Evolutionary conservation across 2,329 filamentous ascomycete species (phyloP).

Genomic region (Cladophialophora yegresii): DNA sequence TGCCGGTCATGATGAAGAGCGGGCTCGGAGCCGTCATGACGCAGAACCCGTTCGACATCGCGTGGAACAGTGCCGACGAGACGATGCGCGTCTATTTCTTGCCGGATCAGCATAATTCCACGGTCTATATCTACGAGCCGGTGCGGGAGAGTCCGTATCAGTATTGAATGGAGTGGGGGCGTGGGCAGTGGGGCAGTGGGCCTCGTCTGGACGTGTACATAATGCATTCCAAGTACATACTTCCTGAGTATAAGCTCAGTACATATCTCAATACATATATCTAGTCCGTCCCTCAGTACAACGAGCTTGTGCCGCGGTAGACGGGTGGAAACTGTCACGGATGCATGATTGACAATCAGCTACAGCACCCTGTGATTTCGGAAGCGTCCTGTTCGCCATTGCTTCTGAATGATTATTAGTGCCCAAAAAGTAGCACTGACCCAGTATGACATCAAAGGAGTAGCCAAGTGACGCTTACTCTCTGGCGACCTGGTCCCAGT

Average conservation of each 20-base stretch:
- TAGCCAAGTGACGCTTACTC: background rate
- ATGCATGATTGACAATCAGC: background rate
- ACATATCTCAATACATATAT: background rate
- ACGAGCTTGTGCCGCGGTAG: background rate
- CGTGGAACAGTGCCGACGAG: conserved; percentile 47
- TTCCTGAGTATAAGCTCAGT: background rate
- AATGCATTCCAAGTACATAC: background rate
- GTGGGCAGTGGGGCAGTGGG: background rate
- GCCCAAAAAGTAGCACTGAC: background rate
- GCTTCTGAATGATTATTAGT: background rate
- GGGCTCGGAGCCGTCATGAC: conserved; percentile 47
- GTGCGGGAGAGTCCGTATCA: conserved; percentile 23
- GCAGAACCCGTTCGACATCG: conserved; percentile 54
- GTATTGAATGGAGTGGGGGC: conserved; percentile 8
- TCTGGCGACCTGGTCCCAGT: background rate
- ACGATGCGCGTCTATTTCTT: conserved; percentile 50
- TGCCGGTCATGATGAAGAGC: conserved; percentile 50
- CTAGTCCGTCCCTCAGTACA: background rate
- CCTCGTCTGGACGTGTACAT: background rate
- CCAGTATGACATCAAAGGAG: background rate
- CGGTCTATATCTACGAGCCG: conserved; percentile 53
- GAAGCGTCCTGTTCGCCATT: background rate
- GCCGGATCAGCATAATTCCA: conserved; percentile 52
- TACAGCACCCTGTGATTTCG: background rate
- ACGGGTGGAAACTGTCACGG: background rate